Conservation (phyloP, 78 protist species). For the Planoprotostelium fungivorum region DNA sequence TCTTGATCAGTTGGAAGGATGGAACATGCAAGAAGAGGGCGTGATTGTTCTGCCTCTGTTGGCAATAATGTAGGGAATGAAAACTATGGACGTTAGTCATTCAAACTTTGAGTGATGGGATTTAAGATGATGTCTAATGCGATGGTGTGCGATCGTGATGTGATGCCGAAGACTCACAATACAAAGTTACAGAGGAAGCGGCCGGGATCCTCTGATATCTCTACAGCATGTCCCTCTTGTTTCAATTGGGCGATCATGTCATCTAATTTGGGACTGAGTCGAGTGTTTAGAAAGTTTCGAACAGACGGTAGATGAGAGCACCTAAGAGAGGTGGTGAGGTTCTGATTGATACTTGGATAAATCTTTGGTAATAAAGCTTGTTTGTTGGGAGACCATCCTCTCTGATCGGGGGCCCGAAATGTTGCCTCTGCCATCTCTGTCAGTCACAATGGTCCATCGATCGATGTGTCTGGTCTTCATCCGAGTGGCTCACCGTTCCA, state of each 20-base stretch:
- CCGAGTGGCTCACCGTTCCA: background rate
- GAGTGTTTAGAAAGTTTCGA: too few relatives aligned
- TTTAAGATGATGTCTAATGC: too few relatives aligned
- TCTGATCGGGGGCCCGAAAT: background rate
- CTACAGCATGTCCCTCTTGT: background rate
- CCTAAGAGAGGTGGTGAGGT: background rate
- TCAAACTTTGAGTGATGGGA: too few relatives aligned
- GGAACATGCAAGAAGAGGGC: background rate
- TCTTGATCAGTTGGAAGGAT: background rate
- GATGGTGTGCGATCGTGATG: too few relatives aligned
- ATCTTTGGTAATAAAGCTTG: background rate
- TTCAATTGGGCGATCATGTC: background rate
- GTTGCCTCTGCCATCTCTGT: background rate
- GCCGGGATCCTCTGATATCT: background rate
- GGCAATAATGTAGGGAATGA: background rate
- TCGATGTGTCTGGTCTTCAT: background rate
- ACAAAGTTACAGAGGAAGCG: background rate
- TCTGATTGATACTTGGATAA: background rate
- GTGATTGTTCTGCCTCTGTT: background rate
- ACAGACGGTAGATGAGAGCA: background rate
- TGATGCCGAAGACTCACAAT: background rate
- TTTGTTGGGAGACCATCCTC: background rate
- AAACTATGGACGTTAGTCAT: background rate
- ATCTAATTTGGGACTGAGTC: too few relatives aligned
- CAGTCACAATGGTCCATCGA: background rate